Conservation (phyloP, 148 eudicot species). For the Rhododendron ovatum region DNA sequence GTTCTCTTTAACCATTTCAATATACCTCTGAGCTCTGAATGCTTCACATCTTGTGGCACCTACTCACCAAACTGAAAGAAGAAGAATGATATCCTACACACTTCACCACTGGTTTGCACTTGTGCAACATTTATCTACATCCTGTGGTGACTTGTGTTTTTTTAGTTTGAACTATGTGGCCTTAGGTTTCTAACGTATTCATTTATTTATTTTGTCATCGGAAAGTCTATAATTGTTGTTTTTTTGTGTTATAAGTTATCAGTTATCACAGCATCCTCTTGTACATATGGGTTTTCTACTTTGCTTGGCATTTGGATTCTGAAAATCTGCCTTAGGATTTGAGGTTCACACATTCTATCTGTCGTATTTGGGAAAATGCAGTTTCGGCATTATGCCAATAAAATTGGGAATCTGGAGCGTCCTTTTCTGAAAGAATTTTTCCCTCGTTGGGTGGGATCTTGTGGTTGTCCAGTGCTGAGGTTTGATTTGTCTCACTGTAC, state of each 20-base stretch:
- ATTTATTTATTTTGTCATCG: not conserved
- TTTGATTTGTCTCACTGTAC: conserved; percentile 22
- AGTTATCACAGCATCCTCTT: not conserved
- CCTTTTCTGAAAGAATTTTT: conserved; percentile 96
- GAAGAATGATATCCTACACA: not conserved
- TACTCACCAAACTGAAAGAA: not conserved
- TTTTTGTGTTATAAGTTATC: not conserved
- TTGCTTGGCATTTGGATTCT: not conserved
- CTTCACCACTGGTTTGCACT: not conserved
- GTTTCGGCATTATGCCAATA: conserved; percentile 94
- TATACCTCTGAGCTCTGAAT: not conserved
- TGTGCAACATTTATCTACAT: not conserved
- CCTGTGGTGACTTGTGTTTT: not conserved
- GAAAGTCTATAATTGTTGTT: not conserved
- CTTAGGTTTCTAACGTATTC: not conserved
- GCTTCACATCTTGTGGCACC: not conserved
- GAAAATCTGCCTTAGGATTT: not conserved
- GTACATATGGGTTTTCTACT: not conserved
- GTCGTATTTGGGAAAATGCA: conserved; percentile 25
- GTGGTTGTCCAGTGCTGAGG: conserved; percentile 95
- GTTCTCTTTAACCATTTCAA: not conserved
- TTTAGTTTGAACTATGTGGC: not conserved
- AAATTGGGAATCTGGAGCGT: conserved; percentile 95
- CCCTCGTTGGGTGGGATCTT: conserved; percentile 93
- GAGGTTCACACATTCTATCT: not conserved